These are phyloP conservation scores for Penicillium sp. DNA, from an alignment of 2,329 filamentous ascomycete genomes.

Conservation along the genomic window DNA sequence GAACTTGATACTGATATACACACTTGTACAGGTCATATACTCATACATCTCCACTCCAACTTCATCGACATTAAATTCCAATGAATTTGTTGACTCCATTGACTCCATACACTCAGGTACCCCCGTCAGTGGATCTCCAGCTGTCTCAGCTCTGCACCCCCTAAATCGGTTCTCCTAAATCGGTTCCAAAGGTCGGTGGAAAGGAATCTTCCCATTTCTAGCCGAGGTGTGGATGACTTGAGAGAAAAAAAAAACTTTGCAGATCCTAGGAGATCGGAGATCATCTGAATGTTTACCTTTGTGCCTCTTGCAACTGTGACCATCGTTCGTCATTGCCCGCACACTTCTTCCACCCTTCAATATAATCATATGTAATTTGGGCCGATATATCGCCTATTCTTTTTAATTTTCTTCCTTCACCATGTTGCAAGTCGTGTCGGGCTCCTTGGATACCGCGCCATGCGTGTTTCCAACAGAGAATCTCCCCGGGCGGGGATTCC, in stretches of 20 bases:
- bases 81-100: background rate
- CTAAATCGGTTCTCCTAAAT: background rate
- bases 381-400: background rate
- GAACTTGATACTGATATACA: background rate
- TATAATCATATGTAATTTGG: constrained; percentile 1
- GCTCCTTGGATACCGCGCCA: constrained; percentile 6
- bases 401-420: background rate
- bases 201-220: background rate
- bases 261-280: background rate
- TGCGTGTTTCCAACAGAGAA: constrained; percentile 14
- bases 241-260: constrained; percentile 1
- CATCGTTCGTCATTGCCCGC: background rate
- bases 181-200: background rate
- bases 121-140: background rate
- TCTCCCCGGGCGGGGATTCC: constrained; percentile 7
- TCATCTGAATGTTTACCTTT: background rate
- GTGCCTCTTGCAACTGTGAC: background rate
- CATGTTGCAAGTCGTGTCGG: constrained; percentile 14
- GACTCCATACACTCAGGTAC: background rate
- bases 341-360: background rate
- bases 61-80: background rate
- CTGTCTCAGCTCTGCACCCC: background rate
- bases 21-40: background rate
- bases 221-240: background rate
- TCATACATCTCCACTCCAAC: background rate